Evolutionary conservation across 177 flowering plant genomes (phyloP), one percentile per base, ranked within the genome.

Genomic region (Vitis hybrid): DNA sequence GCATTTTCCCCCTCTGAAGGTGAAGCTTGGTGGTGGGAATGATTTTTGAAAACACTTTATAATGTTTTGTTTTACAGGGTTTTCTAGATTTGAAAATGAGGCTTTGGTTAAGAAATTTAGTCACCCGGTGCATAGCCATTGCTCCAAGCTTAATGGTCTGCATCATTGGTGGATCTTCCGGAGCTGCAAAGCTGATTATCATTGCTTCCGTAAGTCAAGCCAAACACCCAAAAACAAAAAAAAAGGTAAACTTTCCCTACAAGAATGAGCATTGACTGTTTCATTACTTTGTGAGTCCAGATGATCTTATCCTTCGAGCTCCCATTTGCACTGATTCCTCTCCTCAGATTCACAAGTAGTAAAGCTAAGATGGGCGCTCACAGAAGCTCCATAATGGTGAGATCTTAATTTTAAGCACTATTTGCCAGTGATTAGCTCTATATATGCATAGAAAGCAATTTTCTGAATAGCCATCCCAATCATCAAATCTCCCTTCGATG

Each of bases 51-150:
- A 56, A n/a, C 4, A 6, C 8, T 13, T 13, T 56, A 2, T 6
- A 7, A n/a, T 56, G 24, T 56, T 17, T 6, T 57, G 60, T 6
- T 32, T 40, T 51, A 58, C 75, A 78, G 81, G 81, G 78, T 8
- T 78, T 78, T 48, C 55, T 74, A 51, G 78, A 78, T n/a, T 13
- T 78, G 21, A 71, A 64, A 56, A 74, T 78, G 72, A 17, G 54
- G 70, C 40, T 35, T 8, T 76, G 77, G 79, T 3, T 72, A 48
- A 72, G 82, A 35, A 79, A 79, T 54, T 56, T 79, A 7, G 2
- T 79, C 9, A 79, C 79, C 1, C 54, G 82, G 17, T 65, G 68
- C 64, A 72, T 79, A 5, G 82, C 82, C 61, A 79, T 79, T 3
- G 40, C 68, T 11, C 82, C 82, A 17, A 79, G 82, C 70, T 35